Base-by-base conservation (phyloP, 805 yeast species). In the Zygosaccharomyces gambellarensis region DNA sequence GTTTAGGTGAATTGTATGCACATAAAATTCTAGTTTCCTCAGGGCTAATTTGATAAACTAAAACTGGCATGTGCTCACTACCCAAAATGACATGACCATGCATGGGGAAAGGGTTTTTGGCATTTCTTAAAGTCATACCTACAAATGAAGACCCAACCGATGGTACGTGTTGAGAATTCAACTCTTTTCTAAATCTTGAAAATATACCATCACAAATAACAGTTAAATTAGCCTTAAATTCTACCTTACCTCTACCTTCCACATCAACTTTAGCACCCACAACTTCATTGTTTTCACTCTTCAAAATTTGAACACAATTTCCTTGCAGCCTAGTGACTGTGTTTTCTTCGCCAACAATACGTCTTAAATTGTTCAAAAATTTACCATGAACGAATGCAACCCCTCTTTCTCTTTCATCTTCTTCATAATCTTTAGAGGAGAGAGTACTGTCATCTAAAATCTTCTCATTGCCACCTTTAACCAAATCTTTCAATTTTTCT, bases 1-100 rank as follows among this genome's bases (percentile, higher is more conserved):
- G 74, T 46, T 80, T 83, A 10, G 79, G 59, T 3, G 87, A 81
- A 58, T 89, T 79, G 63, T 84, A 85, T 39, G 96, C 96, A 72
- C 97, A 90, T 50, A 94, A 73, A 55, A 92, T 85, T 63, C 99
- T 79, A 0, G 97, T 87, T 55, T 89, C 95, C 23, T 75, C 75
- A 39, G 85, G 81, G 19, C 90, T 82, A 45, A 88, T 87, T 71
- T 92, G 97, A 67, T 94, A 94, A 12, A 89, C 81, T 48, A 94
- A 73, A 30, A 94, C 80, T 9, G 99, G 99, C 36, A 94, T 85
- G 65, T 89, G 94, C 12, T 78, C 70, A 7, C 68, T 59, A 29
- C 96, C 95, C 48, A 94, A 71, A 31, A 94, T 78, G 41, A 90
- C 97, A 70, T 95, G 97, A 31, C 99, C 99, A 53, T 85, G 85